A percentile compares a stretch with the other conserved stretches of the same genome.
These are phyloP conservation scores for Talaromyces sp. DNA, from an alignment of 2,329 filamentous ascomycete species.

Conservation along the genomic window DNA sequence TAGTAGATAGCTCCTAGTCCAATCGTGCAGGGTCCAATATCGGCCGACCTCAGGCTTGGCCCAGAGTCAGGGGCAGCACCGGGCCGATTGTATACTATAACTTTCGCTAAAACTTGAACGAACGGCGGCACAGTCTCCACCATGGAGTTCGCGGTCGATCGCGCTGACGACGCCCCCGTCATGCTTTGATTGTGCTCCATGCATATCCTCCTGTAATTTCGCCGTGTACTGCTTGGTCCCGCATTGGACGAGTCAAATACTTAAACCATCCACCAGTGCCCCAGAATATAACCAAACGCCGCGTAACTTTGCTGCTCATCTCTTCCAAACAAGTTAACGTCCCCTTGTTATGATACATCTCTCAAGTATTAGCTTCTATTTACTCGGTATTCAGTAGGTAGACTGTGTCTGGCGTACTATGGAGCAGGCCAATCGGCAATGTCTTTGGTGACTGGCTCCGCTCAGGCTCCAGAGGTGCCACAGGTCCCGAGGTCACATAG, in stretches of 20 bases:
- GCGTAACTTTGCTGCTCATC: too few species aligned
- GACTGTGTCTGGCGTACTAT: too few species aligned
- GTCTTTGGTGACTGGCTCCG: neutral
- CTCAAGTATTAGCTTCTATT: too few species aligned
- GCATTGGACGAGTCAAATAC: neutral
- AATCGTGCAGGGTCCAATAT: too few species aligned
- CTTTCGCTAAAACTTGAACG: constrained; percentile 1
- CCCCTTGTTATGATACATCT: too few species aligned
- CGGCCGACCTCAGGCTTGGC: too few species aligned
- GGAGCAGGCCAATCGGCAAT: neutral
- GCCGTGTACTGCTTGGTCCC: neutral
- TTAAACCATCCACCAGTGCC: neutral
- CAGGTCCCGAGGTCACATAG: constrained; percentile 2
- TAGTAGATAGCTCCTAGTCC: too few species aligned
- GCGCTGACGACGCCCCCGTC: constrained; percentile 20
- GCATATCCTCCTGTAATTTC: constrained; percentile 10
- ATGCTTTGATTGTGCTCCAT: constrained; percentile 14
- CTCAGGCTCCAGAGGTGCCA: constrained; percentile 5
- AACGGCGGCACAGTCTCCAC: constrained; percentile 15
- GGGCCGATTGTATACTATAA: neutral
- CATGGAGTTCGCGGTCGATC: constrained; percentile 18
- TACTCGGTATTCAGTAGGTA: too few species aligned
- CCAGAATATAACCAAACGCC: too few species aligned
- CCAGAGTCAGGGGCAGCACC: neutral
- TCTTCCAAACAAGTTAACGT: too few species aligned